phyloP scores from a whole-genome alignment of 768 basidiomycete species.

The Pholiota molesta region DNA sequence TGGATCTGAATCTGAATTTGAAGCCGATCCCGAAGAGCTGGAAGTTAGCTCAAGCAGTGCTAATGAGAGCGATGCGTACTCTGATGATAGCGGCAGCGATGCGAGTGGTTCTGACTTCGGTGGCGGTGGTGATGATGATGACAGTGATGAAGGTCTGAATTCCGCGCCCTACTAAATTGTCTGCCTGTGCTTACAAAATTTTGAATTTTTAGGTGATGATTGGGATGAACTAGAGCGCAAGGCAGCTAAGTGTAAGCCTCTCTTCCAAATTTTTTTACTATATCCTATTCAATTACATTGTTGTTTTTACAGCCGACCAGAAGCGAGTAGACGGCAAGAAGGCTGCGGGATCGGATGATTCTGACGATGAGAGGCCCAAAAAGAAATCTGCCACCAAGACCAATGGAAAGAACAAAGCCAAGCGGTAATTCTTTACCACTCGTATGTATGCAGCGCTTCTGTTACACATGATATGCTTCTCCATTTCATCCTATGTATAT shows the following conservation, averaged over 20 bases:
- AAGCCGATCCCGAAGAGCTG: constrained; percentile 57
- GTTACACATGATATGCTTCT: neutral
- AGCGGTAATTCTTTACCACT: constrained; percentile 20
- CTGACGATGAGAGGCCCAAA: constrained; percentile 50
- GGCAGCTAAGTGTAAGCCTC: constrained; percentile 76
- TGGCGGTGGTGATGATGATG: constrained; percentile 43
- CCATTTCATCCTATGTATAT: constrained; percentile 11
- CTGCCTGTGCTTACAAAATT: constrained; percentile 9
- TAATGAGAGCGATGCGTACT: constrained; percentile 71
- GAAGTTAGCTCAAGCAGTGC: constrained; percentile 56
- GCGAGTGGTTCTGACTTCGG: constrained; percentile 71
- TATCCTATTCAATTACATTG: constrained; percentile 17
- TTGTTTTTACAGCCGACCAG: constrained; percentile 44
- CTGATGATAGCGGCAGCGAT: constrained; percentile 61
- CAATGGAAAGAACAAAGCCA: constrained; percentile 45
- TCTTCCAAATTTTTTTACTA: constrained; percentile 24
- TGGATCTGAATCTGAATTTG: constrained; percentile 56
- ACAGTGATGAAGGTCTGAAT: constrained; percentile 62
- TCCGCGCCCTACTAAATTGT: constrained; percentile 2
- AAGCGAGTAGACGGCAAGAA: constrained; percentile 47
- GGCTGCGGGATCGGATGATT: constrained; percentile 53
- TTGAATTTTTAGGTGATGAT: constrained; percentile 65
- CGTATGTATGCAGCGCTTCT: neutral
- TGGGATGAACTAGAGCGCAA: constrained; percentile 96
- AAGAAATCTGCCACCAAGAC: constrained; percentile 48